A percentile compares a stretch with the other conserved stretches of the same genome.
Conservation (phyloP, 2,329 filamentous ascomycete genomes). For the Nemania serpens region DNA sequence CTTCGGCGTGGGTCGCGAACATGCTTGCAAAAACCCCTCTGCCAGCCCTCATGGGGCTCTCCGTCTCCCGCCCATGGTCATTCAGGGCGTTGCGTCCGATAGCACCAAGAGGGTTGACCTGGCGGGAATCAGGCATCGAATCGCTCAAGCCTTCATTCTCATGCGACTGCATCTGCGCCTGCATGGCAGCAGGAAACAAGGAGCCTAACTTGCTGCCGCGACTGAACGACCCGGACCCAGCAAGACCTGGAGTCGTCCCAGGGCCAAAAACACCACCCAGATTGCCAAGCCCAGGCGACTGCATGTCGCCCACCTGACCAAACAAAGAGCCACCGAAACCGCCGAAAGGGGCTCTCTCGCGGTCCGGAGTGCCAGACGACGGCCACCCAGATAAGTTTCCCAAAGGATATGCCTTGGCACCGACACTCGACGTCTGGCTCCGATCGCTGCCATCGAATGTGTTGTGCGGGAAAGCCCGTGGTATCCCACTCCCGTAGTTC, state of each 20-base stretch:
- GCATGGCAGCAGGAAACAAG: constrained; percentile 86
- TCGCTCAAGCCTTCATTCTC: constrained; percentile 68
- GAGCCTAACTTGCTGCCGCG: constrained; percentile 83
- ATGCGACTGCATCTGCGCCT: constrained; percentile 81
- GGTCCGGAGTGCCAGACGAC: constrained; percentile 70
- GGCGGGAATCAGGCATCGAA: constrained; percentile 62
- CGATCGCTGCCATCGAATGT: constrained; percentile 76
- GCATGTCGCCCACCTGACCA: constrained; percentile 75
- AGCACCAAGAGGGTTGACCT: constrained; percentile 65
- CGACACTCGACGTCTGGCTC: constrained; percentile 89
- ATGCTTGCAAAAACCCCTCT: constrained; percentile 62
- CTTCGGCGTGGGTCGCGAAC: constrained; percentile 48
- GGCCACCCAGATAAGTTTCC: constrained; percentile 67
- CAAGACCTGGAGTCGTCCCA: constrained; percentile 56
- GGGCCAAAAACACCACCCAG: constrained; percentile 73
- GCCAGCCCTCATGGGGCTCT: constrained; percentile 62
- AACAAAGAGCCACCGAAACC: constrained; percentile 82
- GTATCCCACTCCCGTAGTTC: constrained; percentile 49
- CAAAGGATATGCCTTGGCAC: constrained; percentile 74
- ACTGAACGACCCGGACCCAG: constrained; percentile 68
- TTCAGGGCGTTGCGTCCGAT: constrained; percentile 68
- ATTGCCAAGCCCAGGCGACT: constrained; percentile 72
- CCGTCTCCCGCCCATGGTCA: constrained; percentile 58
- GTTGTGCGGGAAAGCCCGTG: constrained; percentile 53
- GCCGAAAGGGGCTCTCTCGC: constrained; percentile 59